Percentiles rank a stretch among this genome's conserved stretches.
phyloP scores from a whole-genome alignment of 1,284 basidiomycete species.

The Leccinum ponderosum region DNA sequence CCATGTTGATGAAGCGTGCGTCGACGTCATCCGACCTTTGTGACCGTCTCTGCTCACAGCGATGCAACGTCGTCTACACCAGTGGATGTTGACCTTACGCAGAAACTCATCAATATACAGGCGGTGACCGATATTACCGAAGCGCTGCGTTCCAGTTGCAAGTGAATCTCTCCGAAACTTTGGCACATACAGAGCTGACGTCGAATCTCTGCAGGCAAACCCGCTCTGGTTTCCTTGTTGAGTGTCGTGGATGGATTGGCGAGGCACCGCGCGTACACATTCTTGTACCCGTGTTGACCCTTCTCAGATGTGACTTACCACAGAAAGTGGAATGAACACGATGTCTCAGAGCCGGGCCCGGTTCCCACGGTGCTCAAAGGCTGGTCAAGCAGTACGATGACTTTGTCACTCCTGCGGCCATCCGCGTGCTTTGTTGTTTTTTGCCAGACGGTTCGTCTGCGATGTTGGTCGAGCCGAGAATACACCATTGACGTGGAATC shows the following conservation, averaged over 20 bases:
- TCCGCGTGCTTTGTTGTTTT: too few species aligned
- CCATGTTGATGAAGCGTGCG: too few species aligned
- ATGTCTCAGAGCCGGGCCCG: too few species aligned
- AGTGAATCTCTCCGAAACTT: not conserved
- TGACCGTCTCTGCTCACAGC: not conserved
- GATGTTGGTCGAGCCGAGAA: too few species aligned
- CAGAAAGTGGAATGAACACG: too few species aligned
- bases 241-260: slow-evolving; percentile 21
- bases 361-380: too few species aligned
- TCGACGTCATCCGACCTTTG: too few species aligned
- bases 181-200: not conserved
- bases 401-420: too few species aligned
- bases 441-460: too few species aligned
- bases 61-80: not conserved
- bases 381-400: too few species aligned
- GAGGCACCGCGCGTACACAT: slow-evolving; percentile 12
- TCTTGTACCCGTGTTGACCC: not conserved
- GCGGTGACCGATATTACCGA: slow-evolving; percentile 19
- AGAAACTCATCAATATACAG: slow-evolving; percentile 7
- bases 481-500: too few species aligned
- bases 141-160: slow-evolving; percentile 18
- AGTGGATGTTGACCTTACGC: slow-evolving; percentile 17
- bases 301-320: too few species aligned
- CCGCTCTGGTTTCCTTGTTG: slow-evolving; percentile 24
- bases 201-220: slow-evolving; percentile 7